phyloP scores from a whole-genome alignment of 352 stramenopile species.

The Pythium brassicae region DNA sequence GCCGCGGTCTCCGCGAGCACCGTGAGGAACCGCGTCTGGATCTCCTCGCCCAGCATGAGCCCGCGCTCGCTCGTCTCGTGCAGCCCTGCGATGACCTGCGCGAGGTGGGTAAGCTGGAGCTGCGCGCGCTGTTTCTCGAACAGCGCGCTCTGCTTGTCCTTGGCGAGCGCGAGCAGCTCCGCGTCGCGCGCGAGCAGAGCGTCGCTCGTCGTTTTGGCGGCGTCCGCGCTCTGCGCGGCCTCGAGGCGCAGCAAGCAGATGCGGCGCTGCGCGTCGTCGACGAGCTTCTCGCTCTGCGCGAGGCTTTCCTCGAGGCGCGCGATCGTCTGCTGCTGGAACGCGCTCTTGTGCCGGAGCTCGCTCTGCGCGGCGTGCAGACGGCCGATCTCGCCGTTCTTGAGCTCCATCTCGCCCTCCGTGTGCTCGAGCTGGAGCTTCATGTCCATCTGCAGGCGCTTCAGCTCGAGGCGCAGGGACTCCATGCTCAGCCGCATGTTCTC shows the following conservation, averaged over 20 bases:
- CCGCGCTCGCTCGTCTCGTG: conserved; percentile 30
- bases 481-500: conserved; percentile 55
- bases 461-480: conserved; percentile 53
- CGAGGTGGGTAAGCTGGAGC: conserved; percentile 50
- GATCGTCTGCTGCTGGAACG: conserved; percentile 45
- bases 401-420: conserved; percentile 53
- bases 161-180: conserved; percentile 22
- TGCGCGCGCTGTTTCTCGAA: conserved; percentile 39
- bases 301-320: conserved; percentile 42
- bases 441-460: conserved; percentile 72
- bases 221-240: conserved; percentile 29
- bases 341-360: conserved; percentile 59
- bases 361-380: conserved; percentile 40
- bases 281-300: conserved; percentile 23
- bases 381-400: conserved; percentile 70
- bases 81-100: conserved; percentile 20
- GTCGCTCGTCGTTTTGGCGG: conserved; percentile 26
- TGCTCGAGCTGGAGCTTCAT: conserved; percentile 72
- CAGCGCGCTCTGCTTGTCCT: conserved; percentile 27
- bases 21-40: conserved; percentile 26
- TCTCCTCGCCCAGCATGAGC: conserved; percentile 44
- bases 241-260: conserved; percentile 53
- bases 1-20: conserved; percentile 25
- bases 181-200: conserved; percentile 33
- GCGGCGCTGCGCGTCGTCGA: conserved; percentile 46